These are phyloP conservation scores for Phoma sp. DNA, from an alignment of 2,329 filamentous ascomycete species.

Conservation along the genomic window DNA sequence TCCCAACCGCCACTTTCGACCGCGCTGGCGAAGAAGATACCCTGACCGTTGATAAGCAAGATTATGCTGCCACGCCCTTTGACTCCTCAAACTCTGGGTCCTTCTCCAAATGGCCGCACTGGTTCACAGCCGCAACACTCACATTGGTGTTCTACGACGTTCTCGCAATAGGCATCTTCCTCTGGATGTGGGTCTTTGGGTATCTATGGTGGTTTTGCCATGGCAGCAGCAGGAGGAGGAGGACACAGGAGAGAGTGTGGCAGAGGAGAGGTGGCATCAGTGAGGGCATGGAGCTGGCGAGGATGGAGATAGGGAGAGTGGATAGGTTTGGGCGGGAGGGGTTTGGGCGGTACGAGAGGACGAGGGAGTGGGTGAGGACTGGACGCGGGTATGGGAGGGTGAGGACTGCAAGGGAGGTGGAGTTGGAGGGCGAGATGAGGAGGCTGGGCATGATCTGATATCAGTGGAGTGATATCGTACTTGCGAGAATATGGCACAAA, in stretches of 20 bases:
- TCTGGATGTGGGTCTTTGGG: conserved; percentile 23
- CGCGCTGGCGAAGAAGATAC: background rate
- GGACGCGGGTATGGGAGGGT: conserved; percentile 1
- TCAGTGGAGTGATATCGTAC: background rate
- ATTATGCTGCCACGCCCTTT: background rate
- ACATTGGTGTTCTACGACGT: conserved; percentile 31
- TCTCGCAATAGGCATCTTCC: conserved; percentile 14
- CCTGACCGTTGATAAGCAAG: background rate
- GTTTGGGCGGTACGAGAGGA: background rate
- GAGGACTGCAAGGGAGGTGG: conserved; percentile 6
- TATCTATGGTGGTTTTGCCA: conserved; percentile 11
- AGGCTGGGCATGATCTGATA: conserved; percentile 29
- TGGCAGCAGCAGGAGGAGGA: background rate
- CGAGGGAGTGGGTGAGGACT: background rate
- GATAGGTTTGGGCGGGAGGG: background rate
- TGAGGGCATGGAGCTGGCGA: background rate
- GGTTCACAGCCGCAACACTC: conserved; percentile 15
- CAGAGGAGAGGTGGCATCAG: background rate
- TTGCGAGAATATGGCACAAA: background rate
- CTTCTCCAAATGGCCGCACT: conserved; percentile 14
- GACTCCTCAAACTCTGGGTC: background rate
- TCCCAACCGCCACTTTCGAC: background rate
- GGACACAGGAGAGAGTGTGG: background rate
- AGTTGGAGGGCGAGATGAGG: conserved; percentile 34
- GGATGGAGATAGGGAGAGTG: background rate